Conservation (phyloP, 805 yeast species). For the Nakazawaea anatomiae region DNA sequence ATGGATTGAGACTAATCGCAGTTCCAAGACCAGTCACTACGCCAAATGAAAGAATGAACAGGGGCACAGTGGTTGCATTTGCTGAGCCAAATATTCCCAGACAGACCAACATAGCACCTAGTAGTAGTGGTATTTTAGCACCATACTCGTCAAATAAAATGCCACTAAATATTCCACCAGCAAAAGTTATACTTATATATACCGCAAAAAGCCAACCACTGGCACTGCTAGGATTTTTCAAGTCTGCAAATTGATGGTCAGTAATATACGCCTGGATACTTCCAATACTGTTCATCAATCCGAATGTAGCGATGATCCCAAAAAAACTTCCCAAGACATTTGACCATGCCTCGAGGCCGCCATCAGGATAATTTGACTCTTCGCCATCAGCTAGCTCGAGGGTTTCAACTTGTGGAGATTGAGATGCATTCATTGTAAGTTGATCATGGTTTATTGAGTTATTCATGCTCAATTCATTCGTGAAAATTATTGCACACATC, state of each 20-base stretch:
- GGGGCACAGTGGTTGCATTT: constrained; percentile 41
- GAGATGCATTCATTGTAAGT: too few relatives aligned
- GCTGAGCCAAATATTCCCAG: constrained; percentile 51
- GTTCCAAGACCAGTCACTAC: constrained; percentile 39
- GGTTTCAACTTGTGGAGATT: background rate
- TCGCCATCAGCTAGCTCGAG: constrained; percentile 9
- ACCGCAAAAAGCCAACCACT: constrained; percentile 8
- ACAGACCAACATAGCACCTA: constrained; percentile 37
- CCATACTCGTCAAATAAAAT: constrained; percentile 56
- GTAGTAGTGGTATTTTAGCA: constrained; percentile 31
- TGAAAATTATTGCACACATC: too few relatives aligned
- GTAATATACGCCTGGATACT: constrained; percentile 57
- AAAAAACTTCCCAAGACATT: constrained; percentile 54
- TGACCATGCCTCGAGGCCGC: constrained; percentile 50
- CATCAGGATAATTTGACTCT: constrained; percentile 42
- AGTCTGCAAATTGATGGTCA: constrained; percentile 28
- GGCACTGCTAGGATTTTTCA: constrained; percentile 35
- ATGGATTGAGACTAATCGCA: constrained; percentile 35
- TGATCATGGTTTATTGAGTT: too few relatives aligned
- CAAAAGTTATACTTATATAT: constrained; percentile 1
- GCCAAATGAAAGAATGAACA: constrained; percentile 50
- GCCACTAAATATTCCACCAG: constrained; percentile 30
- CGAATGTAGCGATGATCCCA: constrained; percentile 50
- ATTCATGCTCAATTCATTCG: too few relatives aligned
- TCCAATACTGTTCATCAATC: constrained; percentile 54